These are phyloP conservation scores for Myxozyma melibiosi DNA, from an alignment of 805 yeast species.

Conservation along the genomic window DNA sequence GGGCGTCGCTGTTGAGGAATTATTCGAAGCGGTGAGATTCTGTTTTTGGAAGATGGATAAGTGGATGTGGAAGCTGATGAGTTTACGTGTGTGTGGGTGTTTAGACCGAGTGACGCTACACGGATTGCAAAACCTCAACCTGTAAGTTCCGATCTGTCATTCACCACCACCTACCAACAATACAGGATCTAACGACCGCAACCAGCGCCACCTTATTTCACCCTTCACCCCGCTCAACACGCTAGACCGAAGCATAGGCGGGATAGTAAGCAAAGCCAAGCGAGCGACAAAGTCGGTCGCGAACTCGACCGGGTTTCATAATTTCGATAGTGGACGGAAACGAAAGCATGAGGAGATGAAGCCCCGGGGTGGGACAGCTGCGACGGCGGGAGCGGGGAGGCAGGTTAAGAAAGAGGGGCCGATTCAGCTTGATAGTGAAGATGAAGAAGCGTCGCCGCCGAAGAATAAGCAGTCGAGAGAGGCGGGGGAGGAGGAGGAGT, in stretches of 20 bases:
- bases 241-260: not conserved
- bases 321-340: conserved; percentile 3
- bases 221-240: conserved; percentile 7
- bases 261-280: not conserved
- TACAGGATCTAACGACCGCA: not conserved
- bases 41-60: not conserved
- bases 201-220: not conserved
- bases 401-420: not conserved
- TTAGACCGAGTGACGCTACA: conserved; percentile 8
- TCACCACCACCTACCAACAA: no score
- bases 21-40: not conserved
- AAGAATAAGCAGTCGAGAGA: not conserved
- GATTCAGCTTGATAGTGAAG: conserved; percentile 15
- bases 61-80: not conserved
- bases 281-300: not conserved
- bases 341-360: conserved; percentile 19
- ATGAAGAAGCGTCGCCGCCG: not conserved
- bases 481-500: not conserved
- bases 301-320: not conserved
- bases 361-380: not conserved
- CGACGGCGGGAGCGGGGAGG: not conserved
- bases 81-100: not conserved
- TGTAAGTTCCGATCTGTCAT: not conserved
- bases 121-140: conserved; percentile 8
- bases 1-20: conserved; percentile 2